Conservation (phyloP, 2,329 filamentous ascomycete genomes). For the Albophoma yamanashiensis region DNA sequence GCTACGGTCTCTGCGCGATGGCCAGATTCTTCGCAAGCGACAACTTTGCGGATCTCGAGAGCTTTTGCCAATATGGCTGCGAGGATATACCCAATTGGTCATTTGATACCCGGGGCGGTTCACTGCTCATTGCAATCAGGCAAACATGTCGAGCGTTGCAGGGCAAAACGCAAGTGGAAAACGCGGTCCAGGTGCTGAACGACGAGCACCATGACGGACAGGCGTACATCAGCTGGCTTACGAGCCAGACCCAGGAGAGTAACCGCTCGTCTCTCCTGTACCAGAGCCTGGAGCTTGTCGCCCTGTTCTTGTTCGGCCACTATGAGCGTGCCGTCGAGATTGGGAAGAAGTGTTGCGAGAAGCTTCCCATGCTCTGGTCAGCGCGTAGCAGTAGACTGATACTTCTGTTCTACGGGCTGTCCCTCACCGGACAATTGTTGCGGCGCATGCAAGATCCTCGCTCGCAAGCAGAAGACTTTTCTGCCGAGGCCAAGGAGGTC, state of each 20-base stretch:
- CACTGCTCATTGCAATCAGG: slow-evolving; percentile 53
- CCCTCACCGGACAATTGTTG: slow-evolving; percentile 41
- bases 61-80: slow-evolving; percentile 59
- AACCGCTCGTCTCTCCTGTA: slow-evolving; percentile 58
- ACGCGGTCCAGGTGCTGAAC: slow-evolving; percentile 47
- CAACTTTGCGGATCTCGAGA: slow-evolving; percentile 58
- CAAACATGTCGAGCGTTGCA: slow-evolving; percentile 61
- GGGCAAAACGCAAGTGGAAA: slow-evolving; percentile 53
- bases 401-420: slow-evolving; percentile 49
- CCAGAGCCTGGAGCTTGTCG: slow-evolving; percentile 53
- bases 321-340: slow-evolving; percentile 48
- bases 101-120: slow-evolving; percentile 59
- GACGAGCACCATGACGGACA: slow-evolving; percentile 55
- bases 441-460: slow-evolving; percentile 37
- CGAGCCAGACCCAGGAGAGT: slow-evolving; percentile 41
- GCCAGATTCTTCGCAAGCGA: slow-evolving; percentile 61
- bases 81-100: slow-evolving; percentile 66
- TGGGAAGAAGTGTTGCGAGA: slow-evolving; percentile 37
- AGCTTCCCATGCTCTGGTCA: slow-evolving; percentile 44
- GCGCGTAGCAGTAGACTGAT: slow-evolving; percentile 45
- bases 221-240: slow-evolving; percentile 49
- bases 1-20: slow-evolving; percentile 55
- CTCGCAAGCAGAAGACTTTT: slow-evolving; percentile 29
- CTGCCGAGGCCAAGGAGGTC: slow-evolving; percentile 33
- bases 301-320: slow-evolving; percentile 52